Evolutionary conservation across 2,329 filamentous ascomycete species (phyloP), one percentile per base, ranked within the genome.

Genomic region (Gnomoniopsis smithogilvyi): DNA sequence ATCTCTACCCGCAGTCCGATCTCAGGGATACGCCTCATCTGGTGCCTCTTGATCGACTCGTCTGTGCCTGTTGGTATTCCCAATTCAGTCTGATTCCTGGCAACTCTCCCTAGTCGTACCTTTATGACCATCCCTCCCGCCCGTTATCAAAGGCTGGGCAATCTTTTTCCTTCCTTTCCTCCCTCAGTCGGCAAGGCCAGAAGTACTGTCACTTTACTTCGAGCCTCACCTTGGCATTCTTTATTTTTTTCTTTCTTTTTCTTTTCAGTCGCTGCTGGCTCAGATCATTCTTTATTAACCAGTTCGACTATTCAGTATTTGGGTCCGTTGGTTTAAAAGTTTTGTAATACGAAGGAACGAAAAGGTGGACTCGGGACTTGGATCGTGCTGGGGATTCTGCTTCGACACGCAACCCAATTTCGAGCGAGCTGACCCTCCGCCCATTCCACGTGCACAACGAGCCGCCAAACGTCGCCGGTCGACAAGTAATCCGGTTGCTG

Each of bases 221-320:
- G 67, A 70, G 71, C 69, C 70, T 71, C 66, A 68, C 68, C 67
- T 71, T 67, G 70, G 67, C 67, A 67, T 65, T 43, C 67, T n/a
- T n/a, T n/a, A n/a, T n/a, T n/a, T n/a, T n/a, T n/a, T n/a, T n/a
- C n/a, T n/a, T n/a, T n/a, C n/a, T n/a, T 63, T 68, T 71, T 74
- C 72, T 69, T 71, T 76, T 78, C 71, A 69, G 68, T 75, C 71
- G 73, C 83, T 85, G 82, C 84, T 86, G 82, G 82, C 75, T 84
- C 82, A 85, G 82, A 82, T 76, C 74, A 67, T 73, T 80, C 75
- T 73, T 77, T 80, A 75, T 70, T 69, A 64, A 62, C 66, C 68
- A 65, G 57, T n/a, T 63, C 64, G 63, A 65, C 65, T 66, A 69
- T 69, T 63, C 66, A 67, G 46, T 51, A 26, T 63, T 67, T 70